Conservation (phyloP, 768 basidiomycete genomes). For the Roridomyces roridus region DNA sequence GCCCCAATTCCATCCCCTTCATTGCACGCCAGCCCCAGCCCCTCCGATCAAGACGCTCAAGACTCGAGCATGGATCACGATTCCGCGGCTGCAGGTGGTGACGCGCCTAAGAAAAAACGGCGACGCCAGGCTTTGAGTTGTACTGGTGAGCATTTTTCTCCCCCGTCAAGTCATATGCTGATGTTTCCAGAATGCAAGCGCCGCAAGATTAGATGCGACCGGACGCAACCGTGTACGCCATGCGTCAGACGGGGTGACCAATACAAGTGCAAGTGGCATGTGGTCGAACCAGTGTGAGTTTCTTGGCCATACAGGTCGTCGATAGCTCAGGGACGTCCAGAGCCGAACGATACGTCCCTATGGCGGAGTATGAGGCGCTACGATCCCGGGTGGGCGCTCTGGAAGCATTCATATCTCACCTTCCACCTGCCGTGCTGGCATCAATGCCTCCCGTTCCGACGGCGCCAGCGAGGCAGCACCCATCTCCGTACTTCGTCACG, state of each 20-base stretch:
- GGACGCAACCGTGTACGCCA: neutral
- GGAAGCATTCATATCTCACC: too few relatives aligned
- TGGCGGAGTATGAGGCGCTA: too few relatives aligned
- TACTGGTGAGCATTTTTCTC: neutral
- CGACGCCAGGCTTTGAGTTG: neutral
- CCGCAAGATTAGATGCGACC: neutral
- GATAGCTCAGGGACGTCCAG: too few relatives aligned
- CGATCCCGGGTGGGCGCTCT: too few relatives aligned
- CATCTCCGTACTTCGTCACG: too few relatives aligned
- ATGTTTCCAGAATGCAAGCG: neutral
- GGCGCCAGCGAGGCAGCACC: too few relatives aligned
- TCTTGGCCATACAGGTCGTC: too few relatives aligned
- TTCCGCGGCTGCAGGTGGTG: neutral
- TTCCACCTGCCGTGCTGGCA: too few relatives aligned
- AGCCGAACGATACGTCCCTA: too few relatives aligned
- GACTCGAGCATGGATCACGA: too few relatives aligned
- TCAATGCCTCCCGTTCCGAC: too few relatives aligned
- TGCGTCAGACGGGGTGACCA: neutral
- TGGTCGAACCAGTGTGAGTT: neutral
- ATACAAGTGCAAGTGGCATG: neutral
- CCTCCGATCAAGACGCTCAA: neutral
- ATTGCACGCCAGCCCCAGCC: neutral
- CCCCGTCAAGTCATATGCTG: neutral
- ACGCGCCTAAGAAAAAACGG: neutral
- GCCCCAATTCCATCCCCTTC: neutral